Base-by-base conservation (phyloP, 805 yeast species). In the Candida piceae region DNA sequence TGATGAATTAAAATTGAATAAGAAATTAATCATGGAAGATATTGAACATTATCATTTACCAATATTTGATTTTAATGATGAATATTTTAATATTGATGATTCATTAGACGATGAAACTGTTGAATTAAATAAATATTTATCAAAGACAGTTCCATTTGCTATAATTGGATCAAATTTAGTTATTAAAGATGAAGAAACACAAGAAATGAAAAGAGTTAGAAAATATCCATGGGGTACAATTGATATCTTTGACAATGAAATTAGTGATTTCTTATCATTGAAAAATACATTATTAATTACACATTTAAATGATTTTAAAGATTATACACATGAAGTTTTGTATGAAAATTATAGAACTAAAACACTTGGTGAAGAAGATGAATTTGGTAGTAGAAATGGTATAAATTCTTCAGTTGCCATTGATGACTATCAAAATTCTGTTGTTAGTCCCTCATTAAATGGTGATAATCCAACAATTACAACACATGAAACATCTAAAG, bases 261-360 rank as follows among this genome's bases (percentile, higher is more conserved):
- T 76, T 44, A 81, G 87, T 46, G 96, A 88, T 61, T 84, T 88
- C 57, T 75, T 85, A 30, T 74, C 84, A 29, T 70, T 88, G 59
- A 79, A 88, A 58, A 86, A 85, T 53, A 76, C 88, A 4, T 66
- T 88, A 41, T 72, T 88, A 53, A 82, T 84, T 52, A 79, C 93
- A 13, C 96, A 87, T 63, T 72, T 88, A 61, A 80, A 80, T 57
- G 96, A 88, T 56, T 77, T 88, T 61, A 86, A 86, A 63, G 96
- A 88, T 52, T 72, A 76, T 53, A 88, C 97, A 7, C 94, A 84
- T 58, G 95, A 87, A 57, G 73, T 80, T 28, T 66, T 88, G 45
- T 88, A 88, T 60, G 97, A 88, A 61, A 80, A 79, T 36, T 88
- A 88, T 63, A 80, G 97, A 71, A 84, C 96, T 8, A 87, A 80